Conservation (phyloP, 148 eudicot species). For the Rhododendron vialii region DNA sequence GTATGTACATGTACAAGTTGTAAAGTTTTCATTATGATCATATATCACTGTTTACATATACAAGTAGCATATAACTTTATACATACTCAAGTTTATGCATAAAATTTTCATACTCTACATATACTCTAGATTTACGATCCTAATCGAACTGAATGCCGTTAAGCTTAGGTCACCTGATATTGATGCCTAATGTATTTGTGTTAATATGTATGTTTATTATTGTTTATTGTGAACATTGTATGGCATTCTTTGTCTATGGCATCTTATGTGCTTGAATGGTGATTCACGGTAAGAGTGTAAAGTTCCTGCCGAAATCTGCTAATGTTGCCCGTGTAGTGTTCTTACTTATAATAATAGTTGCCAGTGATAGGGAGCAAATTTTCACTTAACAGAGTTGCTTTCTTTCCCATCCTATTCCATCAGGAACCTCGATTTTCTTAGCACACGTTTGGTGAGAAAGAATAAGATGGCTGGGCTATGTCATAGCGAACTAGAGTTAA, state of each 20-base stretch:
- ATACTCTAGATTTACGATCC: no score
- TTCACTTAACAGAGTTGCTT: neutral
- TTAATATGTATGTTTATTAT: neutral
- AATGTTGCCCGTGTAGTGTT: neutral
- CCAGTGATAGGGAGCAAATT: neutral
- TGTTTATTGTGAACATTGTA: neutral
- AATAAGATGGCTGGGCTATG: neutral
- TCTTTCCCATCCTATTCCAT: neutral
- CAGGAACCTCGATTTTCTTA: neutral
- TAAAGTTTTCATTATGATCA: no score
- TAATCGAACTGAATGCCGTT: no score
- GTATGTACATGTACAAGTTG: no score
- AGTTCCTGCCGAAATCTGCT: neutral
- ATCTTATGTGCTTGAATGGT: neutral
- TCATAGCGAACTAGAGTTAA: neutral
- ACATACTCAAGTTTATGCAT: no score
- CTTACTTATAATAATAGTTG: neutral
- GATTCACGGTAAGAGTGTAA: neutral
- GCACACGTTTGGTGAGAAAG: neutral
- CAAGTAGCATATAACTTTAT: no score
- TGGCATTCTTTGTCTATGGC: neutral
- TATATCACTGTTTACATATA: no score
- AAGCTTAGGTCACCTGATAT: no score
- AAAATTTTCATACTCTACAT: no score
- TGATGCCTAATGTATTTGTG: neutral